Evolutionary conservation across 2,329 filamentous ascomycete species (phyloP).

Genomic region (Fusarium chaquense): DNA sequence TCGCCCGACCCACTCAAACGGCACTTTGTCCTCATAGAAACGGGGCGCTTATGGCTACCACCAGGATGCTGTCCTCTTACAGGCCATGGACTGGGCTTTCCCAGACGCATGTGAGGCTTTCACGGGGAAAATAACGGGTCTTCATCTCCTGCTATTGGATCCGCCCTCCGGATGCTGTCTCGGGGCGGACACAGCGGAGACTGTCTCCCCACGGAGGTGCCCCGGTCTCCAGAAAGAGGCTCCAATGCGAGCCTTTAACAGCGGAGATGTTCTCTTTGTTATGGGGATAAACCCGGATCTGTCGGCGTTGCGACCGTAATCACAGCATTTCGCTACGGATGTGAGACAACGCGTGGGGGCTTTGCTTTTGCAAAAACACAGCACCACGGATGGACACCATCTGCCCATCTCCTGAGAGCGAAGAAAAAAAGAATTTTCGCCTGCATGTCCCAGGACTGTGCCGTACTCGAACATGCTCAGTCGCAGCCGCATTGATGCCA

Average conservation of each 20-base stretch:
- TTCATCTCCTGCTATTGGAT: conserved; percentile 22
- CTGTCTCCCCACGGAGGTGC: conserved; percentile 37
- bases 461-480: conserved; percentile 27
- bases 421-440: conserved; percentile 30
- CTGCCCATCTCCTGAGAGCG: conserved; percentile 7
- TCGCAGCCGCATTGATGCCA: conserved; percentile 8
- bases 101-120: conserved; percentile 27
- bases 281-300: conserved; percentile 33
- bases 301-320: conserved; percentile 30
- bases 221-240: conserved; percentile 19
- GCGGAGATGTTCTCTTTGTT: conserved; percentile 21
- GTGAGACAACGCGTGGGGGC: conserved; percentile 33
- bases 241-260: conserved; percentile 21
- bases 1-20: conserved; percentile 20
- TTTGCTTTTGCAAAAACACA: conserved; percentile 14
- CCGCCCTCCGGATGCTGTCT: conserved; percentile 36
- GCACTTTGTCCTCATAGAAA: conserved; percentile 31
- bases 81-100: conserved; percentile 21
- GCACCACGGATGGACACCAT: conserved; percentile 20
- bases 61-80: conserved; percentile 14
- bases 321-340: conserved; percentile 24
- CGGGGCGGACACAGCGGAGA: conserved; percentile 38
- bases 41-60: conserved; percentile 30
- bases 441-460: conserved; percentile 34
- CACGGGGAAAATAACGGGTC: conserved; percentile 32